Base-by-base conservation (phyloP, 2,329 filamentous ascomycete species). In the Ceratocystis cacaofunesta region DNA sequence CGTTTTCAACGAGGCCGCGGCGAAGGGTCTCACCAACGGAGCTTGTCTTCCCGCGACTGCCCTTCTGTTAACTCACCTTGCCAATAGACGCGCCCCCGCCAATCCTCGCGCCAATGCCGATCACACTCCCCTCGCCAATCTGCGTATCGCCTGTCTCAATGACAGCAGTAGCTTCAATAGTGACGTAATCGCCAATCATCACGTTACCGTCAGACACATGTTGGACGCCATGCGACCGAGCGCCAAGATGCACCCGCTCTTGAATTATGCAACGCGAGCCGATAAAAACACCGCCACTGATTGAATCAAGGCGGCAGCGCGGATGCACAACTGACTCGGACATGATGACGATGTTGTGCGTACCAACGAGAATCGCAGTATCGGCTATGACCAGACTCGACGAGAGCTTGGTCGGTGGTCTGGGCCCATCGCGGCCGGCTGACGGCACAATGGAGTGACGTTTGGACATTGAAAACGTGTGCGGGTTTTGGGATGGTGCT, bases 241-340 rank as follows among this genome's bases (percentile, higher is more conserved):
- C 79, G 17, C 84, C 84, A 17, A 89, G 73, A 25, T 79, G 76
- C 7, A 80, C 75, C 66, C 84, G 78, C 76, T 97, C 94, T 70
- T 88, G 85, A 55, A 97, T 80, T 58, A 96, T 88, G 71, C 89
- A 94, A 63, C 87, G 85, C 67, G 89, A 85, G 30, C 92, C 91
- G 67, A 95, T 83, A 32, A 85, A 85, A 69, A 97, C 85, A 55
- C 90, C 86, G 3, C 90, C 90, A 63, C 87, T 80, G 66, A 85
- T 85, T 7, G 92, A 87, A 71, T 91, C 88, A 66, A 96, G 82
- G 68, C 86, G 85, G 17, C 86, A 84, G 61, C 92, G 89, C 0
- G 94, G 92, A 71, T 97, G 92, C n/a, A 99, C 77, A 5, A 96
- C 83, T 2, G 85, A 86, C 71, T 90, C 86, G 28, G 88, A 81